Conservation (phyloP, 208 protist species). For the Leishmania braziliensis region DNA sequence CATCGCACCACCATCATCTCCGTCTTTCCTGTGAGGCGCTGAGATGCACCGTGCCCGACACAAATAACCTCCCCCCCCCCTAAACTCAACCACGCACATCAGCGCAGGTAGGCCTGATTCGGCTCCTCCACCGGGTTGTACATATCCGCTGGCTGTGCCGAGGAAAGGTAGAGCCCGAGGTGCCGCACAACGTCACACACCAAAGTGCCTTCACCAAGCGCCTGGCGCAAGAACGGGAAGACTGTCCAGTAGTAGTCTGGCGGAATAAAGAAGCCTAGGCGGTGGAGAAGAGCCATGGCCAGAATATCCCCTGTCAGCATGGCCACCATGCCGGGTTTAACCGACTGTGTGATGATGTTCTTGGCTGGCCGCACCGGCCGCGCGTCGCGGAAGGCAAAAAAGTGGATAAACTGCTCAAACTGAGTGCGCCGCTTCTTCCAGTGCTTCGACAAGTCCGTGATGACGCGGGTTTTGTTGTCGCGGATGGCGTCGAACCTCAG, state of each 20-base stretch:
- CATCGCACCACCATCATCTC: background rate
- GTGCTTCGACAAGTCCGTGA: slow-evolving; percentile 86
- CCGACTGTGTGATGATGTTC: slow-evolving; percentile 82
- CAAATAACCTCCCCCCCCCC: too few species aligned
- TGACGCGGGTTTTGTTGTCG: slow-evolving; percentile 84
- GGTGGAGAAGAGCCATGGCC: slow-evolving; percentile 74
- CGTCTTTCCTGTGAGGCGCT: background rate
- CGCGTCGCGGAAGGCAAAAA: slow-evolving; percentile 80
- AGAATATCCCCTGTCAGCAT: slow-evolving; percentile 73
- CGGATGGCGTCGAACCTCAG: slow-evolving; percentile 86
- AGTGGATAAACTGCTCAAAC: slow-evolving; percentile 90
- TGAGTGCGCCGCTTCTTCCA: slow-evolving; percentile 77
- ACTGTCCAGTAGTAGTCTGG: slow-evolving; percentile 89
- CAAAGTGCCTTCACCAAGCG: slow-evolving; percentile 44
- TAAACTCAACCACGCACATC: background rate
- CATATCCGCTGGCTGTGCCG: slow-evolving; percentile 42
- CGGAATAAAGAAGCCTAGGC: slow-evolving; percentile 82
- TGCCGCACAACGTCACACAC: slow-evolving; percentile 72
- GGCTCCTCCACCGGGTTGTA: slow-evolving; percentile 70
- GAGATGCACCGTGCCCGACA: background rate
- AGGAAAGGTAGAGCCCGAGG: slow-evolving; percentile 64
- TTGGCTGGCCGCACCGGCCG: slow-evolving; percentile 43
- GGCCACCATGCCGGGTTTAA: slow-evolving; percentile 84
- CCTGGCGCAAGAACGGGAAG: slow-evolving; percentile 70
- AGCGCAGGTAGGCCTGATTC: background rate